A percentile compares a stretch with the other conserved stretches of the same genome.
Conservation (phyloP, 2,329 filamentous ascomycete species). For the Alternaria postmessia region DNA sequence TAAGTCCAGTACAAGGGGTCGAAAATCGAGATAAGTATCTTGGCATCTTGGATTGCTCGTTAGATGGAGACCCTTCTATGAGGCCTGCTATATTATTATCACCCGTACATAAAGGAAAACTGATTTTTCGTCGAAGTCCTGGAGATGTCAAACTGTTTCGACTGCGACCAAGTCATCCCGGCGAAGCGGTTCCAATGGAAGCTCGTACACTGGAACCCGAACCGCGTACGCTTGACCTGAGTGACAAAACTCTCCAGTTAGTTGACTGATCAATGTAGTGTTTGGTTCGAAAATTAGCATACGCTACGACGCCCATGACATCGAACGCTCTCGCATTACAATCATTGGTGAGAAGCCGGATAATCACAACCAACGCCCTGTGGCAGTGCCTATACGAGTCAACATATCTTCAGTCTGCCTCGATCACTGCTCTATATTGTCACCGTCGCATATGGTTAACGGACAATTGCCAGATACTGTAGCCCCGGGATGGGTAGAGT, state of each 20-base stretch:
- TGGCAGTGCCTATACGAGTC: background rate
- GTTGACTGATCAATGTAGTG: background rate
- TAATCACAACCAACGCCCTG: background rate
- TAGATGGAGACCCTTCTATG: background rate
- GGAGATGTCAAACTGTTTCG: background rate
- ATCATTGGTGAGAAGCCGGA: background rate
- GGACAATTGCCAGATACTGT: no score
- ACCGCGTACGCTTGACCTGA: no score
- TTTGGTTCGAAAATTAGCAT: background rate
- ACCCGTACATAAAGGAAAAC: background rate
- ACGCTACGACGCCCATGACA: accelerated
- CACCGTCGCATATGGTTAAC: background rate
- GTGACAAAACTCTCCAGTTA: no score
- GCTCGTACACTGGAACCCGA: no score
- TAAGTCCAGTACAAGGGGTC: background rate
- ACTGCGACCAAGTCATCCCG: background rate
- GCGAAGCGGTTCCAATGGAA: no score
- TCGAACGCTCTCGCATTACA: background rate
- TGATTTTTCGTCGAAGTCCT: background rate
- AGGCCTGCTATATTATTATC: background rate
- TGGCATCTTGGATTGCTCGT: background rate
- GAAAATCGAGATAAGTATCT: background rate
- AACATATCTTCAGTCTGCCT: no score
- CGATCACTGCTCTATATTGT: accelerated
- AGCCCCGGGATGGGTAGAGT: background rate